phyloP scores from a whole-genome alignment of 257 asterid genomes.

The Cruciata laevipes region DNA sequence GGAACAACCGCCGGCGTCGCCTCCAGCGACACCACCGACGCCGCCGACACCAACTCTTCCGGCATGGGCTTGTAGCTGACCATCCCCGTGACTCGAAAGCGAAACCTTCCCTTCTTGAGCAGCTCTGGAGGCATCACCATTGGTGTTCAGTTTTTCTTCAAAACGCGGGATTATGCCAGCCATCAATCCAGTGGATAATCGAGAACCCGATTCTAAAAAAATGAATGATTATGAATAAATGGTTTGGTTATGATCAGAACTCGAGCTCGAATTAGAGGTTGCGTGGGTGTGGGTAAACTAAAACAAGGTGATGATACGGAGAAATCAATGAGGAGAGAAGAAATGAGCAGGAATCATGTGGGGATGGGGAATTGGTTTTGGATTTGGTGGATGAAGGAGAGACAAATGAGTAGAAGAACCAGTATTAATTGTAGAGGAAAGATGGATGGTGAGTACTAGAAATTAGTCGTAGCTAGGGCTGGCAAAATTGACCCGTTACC shows the following conservation, averaged over 20 bases:
- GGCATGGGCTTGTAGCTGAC: constrained; percentile 22
- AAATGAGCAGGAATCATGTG: background rate
- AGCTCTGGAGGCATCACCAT: constrained; percentile 16
- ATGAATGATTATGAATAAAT: no score
- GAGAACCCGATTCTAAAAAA: no score
- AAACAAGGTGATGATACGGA: background rate
- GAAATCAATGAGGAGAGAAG: constrained; percentile 18
- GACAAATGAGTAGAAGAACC: no score
- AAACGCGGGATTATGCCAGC: constrained; percentile 9
- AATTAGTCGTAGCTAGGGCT: no score
- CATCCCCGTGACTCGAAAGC: constrained; percentile 13
- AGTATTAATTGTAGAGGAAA: no score
- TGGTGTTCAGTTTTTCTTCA: background rate
- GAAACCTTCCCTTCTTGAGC: constrained; percentile 29
- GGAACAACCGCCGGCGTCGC: constrained; percentile 4
- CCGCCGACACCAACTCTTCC: background rate
- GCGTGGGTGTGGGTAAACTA: no score
- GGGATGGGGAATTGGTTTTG: background rate
- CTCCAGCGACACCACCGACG: no score
- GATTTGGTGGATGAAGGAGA: background rate
- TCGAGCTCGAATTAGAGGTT: background rate
- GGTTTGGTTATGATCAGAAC: background rate
- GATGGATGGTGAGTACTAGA: no score
- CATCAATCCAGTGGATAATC: constrained; percentile 13
- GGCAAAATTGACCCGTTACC: no score